These are phyloP conservation scores for Massarina eburnea DNA, from an alignment of 2,329 filamentous ascomycete genomes.

Conservation along the genomic window DNA sequence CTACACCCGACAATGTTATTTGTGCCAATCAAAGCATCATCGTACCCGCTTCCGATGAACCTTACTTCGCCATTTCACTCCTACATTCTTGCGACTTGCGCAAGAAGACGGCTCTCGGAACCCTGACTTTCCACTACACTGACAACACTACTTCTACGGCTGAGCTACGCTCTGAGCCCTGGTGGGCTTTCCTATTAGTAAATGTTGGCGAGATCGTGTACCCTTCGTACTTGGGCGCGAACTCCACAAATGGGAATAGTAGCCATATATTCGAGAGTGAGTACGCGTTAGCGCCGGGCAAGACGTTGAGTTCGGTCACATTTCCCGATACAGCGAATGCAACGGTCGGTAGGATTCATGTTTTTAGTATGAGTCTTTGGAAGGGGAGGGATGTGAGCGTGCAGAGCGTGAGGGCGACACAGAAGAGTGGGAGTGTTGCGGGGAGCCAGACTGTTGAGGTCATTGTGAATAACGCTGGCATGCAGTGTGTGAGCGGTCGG, in stretches of 20 bases:
- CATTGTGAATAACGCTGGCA: conserved; percentile 23
- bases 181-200: conserved; percentile 50
- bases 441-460: conserved; percentile 40
- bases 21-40: conserved; percentile 45
- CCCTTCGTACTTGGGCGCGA: conserved; percentile 41
- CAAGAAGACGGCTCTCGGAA: conserved; percentile 43
- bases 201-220: conserved; percentile 52
- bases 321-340: conserved; percentile 45
- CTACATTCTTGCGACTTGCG: conserved; percentile 48
- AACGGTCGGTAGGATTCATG: conserved; percentile 43
- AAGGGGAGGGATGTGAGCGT: conserved; percentile 19
- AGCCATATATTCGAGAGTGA: conserved; percentile 52
- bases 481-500: conserved; percentile 10
- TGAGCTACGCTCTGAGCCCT: conserved; percentile 50
- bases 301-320: conserved; percentile 44
- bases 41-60: conserved; percentile 20
- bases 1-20: conserved; percentile 47
- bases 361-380: conserved; percentile 44
- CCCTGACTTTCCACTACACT: conserved; percentile 47
- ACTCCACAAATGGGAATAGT: conserved; percentile 47
- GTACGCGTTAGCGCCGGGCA: conserved; percentile 41
- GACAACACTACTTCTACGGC: conserved; percentile 45
- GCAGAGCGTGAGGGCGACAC: conserved; percentile 46
- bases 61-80: conserved; percentile 49
- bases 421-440: conserved; percentile 40